phyloP scores from a whole-genome alignment of 225 moss, liverwort and hornwort genomes.

The Marchantia polymorpha region DNA sequence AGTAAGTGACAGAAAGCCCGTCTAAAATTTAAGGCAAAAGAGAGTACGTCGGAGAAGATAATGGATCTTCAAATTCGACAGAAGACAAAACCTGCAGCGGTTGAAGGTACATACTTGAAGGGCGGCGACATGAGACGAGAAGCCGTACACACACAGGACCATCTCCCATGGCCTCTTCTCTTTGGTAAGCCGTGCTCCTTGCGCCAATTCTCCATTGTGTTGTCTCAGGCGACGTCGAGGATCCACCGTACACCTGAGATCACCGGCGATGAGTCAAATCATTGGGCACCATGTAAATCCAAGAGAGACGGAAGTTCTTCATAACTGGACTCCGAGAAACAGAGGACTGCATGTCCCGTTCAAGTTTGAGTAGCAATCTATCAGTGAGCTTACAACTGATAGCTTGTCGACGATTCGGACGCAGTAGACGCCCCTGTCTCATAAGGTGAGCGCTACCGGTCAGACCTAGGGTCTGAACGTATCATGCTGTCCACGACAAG shows the following conservation, averaged over 20 bases:
- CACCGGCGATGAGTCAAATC: no score
- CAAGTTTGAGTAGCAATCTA: neutral
- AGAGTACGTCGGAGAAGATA: neutral
- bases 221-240: slow-evolving; percentile 86
- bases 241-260: slow-evolving; percentile 68
- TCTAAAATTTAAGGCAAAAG: neutral
- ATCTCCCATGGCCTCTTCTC: slow-evolving; percentile 95
- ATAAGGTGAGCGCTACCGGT: no score
- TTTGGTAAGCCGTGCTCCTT: slow-evolving; percentile 70
- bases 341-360: neutral
- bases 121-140: slow-evolving; percentile 77
- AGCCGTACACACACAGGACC: slow-evolving; percentile 96
- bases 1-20: no score
- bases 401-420: no score
- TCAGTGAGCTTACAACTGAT: neutral
- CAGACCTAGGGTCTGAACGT: no score
- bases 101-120: slow-evolving; percentile 28
- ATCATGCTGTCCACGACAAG: no score
- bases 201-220: slow-evolving; percentile 84
- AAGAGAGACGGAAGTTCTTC: neutral
- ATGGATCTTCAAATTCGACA: neutral
- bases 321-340: neutral
- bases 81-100: neutral
- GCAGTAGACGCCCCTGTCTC: no score
- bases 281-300: neutral